Conservation (phyloP, 306 rosid genomes). For the Luffa aegyptiaca region DNA sequence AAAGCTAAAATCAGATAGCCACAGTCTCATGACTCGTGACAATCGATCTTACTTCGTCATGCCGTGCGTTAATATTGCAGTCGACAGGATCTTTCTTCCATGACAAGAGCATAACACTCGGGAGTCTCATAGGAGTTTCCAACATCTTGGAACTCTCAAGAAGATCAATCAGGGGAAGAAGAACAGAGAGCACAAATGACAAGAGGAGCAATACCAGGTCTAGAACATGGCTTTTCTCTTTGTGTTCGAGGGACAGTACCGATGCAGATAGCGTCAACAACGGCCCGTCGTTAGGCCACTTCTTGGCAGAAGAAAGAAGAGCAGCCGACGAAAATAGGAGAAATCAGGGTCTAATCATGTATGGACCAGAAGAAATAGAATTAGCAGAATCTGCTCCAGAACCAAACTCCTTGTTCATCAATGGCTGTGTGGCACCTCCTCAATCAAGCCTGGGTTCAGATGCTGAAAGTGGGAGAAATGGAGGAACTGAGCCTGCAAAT, state of each 20-base stretch:
- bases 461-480: slow-evolving; percentile 11
- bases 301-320: slow-evolving; percentile 44
- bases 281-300: slow-evolving; percentile 37
- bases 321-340: slow-evolving; percentile 28
- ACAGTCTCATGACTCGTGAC: not conserved
- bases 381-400: slow-evolving; percentile 17
- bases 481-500: not conserved
- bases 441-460: slow-evolving; percentile 22
- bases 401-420: slow-evolving; percentile 35
- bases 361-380: slow-evolving; percentile 32
- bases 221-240: slow-evolving; percentile 26
- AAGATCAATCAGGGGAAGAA: slow-evolving; percentile 47
- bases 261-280: slow-evolving; percentile 18
- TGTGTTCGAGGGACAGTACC: slow-evolving; percentile 28
- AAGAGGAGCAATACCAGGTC: slow-evolving; percentile 26
- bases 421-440: slow-evolving; percentile 49
- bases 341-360: slow-evolving; percentile 13
- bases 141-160: slow-evolving; percentile 51
- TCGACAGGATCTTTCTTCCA: slow-evolving; percentile 68
- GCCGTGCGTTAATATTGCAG: slow-evolving; percentile 21
- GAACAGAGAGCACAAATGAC: slow-evolving; percentile 22
- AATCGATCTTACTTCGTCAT: slow-evolving; percentile 8
- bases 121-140: slow-evolving; percentile 61
- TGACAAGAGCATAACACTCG: slow-evolving; percentile 64
- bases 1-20: not conserved